These are phyloP conservation scores for Plectosphaerella sp. DNA, from an alignment of 2,329 filamentous ascomycete species.

Conservation along the genomic window DNA sequence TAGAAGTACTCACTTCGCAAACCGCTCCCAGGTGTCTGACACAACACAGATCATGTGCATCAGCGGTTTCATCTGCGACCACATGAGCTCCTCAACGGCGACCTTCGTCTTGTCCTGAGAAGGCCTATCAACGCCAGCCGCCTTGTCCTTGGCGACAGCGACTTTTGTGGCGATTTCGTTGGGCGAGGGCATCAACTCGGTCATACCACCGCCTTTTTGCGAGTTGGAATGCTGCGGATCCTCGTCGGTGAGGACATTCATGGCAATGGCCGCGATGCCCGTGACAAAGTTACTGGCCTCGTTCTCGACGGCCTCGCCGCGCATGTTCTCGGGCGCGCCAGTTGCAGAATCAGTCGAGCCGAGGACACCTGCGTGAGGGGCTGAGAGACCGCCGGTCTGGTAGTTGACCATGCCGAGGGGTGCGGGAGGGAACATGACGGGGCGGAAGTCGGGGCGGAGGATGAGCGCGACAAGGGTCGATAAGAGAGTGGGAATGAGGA, in stretches of 20 bases:
- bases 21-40: constrained; percentile 17
- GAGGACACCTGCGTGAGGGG: constrained; percentile 55
- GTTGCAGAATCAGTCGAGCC: constrained; percentile 58
- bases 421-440: constrained; percentile 51
- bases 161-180: constrained; percentile 2
- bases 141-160: constrained; percentile 8
- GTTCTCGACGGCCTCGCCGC: constrained; percentile 32
- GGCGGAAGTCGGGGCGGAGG: constrained; percentile 28
- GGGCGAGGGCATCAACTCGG: background rate
- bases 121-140: constrained; percentile 5
- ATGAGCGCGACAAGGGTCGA: constrained; percentile 43
- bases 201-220: background rate
- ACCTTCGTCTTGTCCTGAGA: constrained; percentile 10
- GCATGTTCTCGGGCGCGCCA: constrained; percentile 59
- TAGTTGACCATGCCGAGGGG: constrained; percentile 54
- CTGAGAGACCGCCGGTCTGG: constrained; percentile 55
- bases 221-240: constrained; percentile 2
- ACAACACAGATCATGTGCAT: constrained; percentile 14
- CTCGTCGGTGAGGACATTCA: constrained; percentile 1
- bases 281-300: constrained; percentile 47
- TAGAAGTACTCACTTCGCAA: constrained; percentile 14
- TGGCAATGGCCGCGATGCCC: constrained; percentile 41
- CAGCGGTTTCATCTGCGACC: constrained; percentile 6
- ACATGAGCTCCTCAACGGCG: constrained; percentile 5
- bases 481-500: constrained; percentile 34